Base-by-base conservation (phyloP, 371 early-diverging fungal genomes). In the Zychaea mexicana region DNA sequence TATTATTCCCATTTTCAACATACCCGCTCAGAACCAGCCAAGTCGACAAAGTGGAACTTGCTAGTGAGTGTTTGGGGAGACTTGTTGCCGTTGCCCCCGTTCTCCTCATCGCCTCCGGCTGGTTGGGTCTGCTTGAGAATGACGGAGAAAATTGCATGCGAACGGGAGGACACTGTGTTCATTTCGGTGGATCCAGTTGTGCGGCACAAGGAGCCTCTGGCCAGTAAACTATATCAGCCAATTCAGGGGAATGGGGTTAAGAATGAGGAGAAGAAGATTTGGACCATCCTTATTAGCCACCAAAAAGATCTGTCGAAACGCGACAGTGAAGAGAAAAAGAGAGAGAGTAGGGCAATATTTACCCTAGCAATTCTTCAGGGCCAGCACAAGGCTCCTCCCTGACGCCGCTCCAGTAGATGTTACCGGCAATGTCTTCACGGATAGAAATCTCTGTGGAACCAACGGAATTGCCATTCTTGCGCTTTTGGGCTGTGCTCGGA, bases 61-160 rank as follows among this genome's bases (percentile, higher is more conserved):
- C 82, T 72, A 9, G 77, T 71, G 30, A 77, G 33, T 49, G 49
- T 24, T 49, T 49, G 49, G 24, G 49, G n/a, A 9, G 69, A 69
- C 15, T 69, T 61, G 8, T 47, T 21, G 24, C 12, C 33, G 6
- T 57, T 32, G n/a, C 15, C 42, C 42, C n/a, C 42, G n/a, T 13
- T 24, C 6, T 27, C 32, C 10, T 55, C 61, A 1, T 57, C 59
- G 24, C 66, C 73, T 31, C 60, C 62, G 1, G 60, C 67, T 21
- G 65, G 65, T 60, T 77, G 76, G 39, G 78, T 72, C 64, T 90
- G 91, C 39, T 83, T 75, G 33, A 95, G 79, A n/a, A 84, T 88
- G n/a, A 98, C 88, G 13, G 95, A 90, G 77, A 98, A 99, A 36
- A 99, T 96, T 38, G 99, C 99, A 79, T 99, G 99, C 10, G 97